These are phyloP conservation scores for Aspergillus affinis DNA, from an alignment of 495 filamentous ascomycete species.

Conservation along the genomic window DNA sequence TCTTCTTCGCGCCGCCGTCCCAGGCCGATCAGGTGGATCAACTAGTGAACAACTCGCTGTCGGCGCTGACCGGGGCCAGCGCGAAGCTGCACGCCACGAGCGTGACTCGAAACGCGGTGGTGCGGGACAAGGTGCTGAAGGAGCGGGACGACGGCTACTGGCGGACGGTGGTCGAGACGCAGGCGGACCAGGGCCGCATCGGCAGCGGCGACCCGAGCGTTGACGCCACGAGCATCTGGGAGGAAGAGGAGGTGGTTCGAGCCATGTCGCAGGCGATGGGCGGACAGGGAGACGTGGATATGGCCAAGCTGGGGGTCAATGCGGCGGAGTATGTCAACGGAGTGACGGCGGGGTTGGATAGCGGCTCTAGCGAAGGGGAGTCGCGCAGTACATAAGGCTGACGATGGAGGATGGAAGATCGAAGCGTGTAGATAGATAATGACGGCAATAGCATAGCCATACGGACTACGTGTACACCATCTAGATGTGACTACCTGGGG, in stretches of 20 bases:
- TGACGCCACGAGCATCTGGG: slow-evolving; percentile 42
- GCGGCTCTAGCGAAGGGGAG: not conserved
- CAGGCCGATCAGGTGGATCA: slow-evolving; percentile 46
- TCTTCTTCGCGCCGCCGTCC: slow-evolving; percentile 53
- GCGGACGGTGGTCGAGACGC: slow-evolving; percentile 47
- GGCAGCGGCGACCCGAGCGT: slow-evolving; percentile 13
- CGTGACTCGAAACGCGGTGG: slow-evolving; percentile 56
- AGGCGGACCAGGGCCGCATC: slow-evolving; percentile 30
- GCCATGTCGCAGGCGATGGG: slow-evolving; percentile 51
- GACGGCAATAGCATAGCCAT: not conserved
- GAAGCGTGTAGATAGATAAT: not conserved
- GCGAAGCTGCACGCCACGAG: slow-evolving; percentile 54
- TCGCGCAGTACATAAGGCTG: not conserved
- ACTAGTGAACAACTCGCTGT: slow-evolving; percentile 39
- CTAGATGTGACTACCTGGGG: too few relatives aligned
- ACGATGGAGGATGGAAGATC: not conserved
- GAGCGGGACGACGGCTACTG: slow-evolving; percentile 58
- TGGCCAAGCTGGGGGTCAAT: slow-evolving; percentile 44
- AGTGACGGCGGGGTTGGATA: slow-evolving; percentile 41
- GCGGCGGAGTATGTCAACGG: slow-evolving; percentile 47
- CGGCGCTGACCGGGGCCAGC: slow-evolving; percentile 43
- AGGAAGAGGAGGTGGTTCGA: slow-evolving; percentile 56
- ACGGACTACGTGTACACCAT: not conserved
- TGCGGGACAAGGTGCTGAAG: slow-evolving; percentile 56
- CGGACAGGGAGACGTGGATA: slow-evolving; percentile 46